Base-by-base conservation (phyloP, 352 stramenopile species). In the Hyaloperonospora arabidopsidis region DNA sequence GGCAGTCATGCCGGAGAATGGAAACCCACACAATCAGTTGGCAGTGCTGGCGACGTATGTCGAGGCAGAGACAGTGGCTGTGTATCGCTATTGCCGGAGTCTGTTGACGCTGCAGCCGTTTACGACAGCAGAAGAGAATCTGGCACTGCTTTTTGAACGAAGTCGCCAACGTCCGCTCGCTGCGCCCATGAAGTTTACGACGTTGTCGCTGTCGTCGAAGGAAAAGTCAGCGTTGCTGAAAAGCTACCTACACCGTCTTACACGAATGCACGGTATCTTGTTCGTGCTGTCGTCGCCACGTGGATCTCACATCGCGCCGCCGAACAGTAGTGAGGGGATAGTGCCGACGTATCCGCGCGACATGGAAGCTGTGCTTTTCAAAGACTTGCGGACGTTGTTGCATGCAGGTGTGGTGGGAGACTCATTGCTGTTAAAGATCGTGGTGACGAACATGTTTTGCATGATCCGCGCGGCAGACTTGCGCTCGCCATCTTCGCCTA, bases 31-130 rank as follows among this genome's bases (percentile, higher is more conserved):
- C 70, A 93, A 93, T 57, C 83, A 93, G 49, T 66, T 93, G 40
- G 83, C 83, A 0, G 83, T 93, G 54, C 59, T 93, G 7, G 83
- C 83, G 18, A 93, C 83, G 15, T 93, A 93, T 46, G 83, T 90
- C 8, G 86, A 95, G 28, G 82, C 86, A 3, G 87, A 96, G 70
- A 94, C 84, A 3, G 86, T 95, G 21, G 86, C 87, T 0, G 84
- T 96, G 21, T 96, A 96, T 49, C 77, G 85, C 18, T 96, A 96
- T 66, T 95, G 84, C 55, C 79, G 86, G 52, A 93, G 79, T 60
- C 59, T 96, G 38, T 57, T 96, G 36, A 87, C 89, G 36, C 63
- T 73, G 14, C 75, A 88, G 63, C 87, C 87, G 15, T 96, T 96
- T 56, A 70, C 76, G 18, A 96, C 86, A 0, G 86, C 86, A 0